Evolutionary conservation across 1,284 basidiomycete genomes (phyloP).

Genomic region (Trametes sp.): DNA sequence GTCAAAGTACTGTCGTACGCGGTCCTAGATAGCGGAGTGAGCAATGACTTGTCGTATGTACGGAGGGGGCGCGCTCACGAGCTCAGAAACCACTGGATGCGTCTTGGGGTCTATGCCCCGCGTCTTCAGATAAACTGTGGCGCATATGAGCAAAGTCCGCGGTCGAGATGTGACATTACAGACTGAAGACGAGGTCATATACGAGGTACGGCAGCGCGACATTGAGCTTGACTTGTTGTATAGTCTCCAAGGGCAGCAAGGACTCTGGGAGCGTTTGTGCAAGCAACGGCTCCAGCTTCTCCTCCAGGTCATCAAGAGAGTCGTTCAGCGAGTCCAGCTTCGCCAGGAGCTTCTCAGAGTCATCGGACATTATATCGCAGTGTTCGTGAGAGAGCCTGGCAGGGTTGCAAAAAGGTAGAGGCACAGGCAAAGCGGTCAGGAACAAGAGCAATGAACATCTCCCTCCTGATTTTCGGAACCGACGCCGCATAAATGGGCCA

Average conservation of each 20-base stretch:
- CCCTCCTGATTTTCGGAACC: too few relatives aligned
- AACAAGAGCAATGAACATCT: background rate
- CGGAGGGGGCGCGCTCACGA: conserved; percentile 54
- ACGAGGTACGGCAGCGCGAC: conserved; percentile 78
- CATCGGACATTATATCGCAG: conserved; percentile 53
- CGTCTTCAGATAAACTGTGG: conserved; percentile 77
- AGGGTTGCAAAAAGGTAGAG: background rate
- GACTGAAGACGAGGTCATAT: conserved; percentile 85
- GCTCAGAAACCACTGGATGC: conserved; percentile 76
- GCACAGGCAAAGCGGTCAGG: background rate
- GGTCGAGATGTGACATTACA: conserved; percentile 36
- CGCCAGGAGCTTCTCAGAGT: conserved; percentile 61
- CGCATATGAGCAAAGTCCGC: conserved; percentile 1
- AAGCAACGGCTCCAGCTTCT: conserved; percentile 66
- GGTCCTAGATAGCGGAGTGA: conserved; percentile 54
- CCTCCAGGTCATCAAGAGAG: conserved; percentile 74
- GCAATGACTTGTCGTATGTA: background rate
- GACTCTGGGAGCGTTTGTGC: conserved; percentile 71
- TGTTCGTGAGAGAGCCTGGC: background rate
- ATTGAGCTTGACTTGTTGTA: conserved; percentile 84
- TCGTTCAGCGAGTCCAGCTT: conserved; percentile 58
- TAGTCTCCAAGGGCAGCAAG: conserved; percentile 65
- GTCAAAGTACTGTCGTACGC: conserved; percentile 79
- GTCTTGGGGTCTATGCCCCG: conserved; percentile 79
- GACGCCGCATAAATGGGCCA: background rate